These are phyloP conservation scores for Styphnolobium japonicum DNA, from an alignment of 306 rosid species.

Conservation along the genomic window DNA sequence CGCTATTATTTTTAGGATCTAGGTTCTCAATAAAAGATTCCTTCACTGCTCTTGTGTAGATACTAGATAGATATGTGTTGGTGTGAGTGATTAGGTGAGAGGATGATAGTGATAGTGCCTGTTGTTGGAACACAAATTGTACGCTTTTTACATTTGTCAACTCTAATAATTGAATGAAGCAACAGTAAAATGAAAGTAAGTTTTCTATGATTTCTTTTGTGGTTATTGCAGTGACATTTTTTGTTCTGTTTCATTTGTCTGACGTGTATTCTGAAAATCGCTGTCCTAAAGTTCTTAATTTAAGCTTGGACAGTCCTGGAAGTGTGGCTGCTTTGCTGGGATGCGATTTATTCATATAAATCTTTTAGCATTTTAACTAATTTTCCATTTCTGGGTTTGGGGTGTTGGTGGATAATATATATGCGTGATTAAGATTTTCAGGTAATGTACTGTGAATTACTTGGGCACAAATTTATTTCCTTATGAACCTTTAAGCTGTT, in stretches of 20 bases:
- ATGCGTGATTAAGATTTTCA: background rate
- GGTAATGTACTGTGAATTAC: no score
- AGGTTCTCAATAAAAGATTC: constrained; percentile 21
- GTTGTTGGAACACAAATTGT: constrained; percentile 16
- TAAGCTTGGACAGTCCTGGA: background rate
- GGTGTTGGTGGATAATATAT: background rate
- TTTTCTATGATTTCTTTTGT: background rate
- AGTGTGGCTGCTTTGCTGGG: background rate
- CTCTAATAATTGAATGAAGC: background rate
- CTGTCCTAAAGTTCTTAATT: background rate
- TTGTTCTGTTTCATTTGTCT: background rate
- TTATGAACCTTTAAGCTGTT: no score
- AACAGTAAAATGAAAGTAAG: background rate
- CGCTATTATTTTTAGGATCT: background rate
- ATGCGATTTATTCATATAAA: background rate
- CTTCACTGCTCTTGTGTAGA: background rate
- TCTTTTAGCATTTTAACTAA: background rate
- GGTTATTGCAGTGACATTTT: background rate
- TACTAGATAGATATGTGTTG: background rate
- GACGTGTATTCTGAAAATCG: background rate
- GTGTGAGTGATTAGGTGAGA: background rate
- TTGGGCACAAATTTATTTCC: background rate
- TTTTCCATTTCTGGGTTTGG: background rate
- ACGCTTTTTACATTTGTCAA: background rate
- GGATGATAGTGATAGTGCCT: background rate